A percentile compares a stretch with the other conserved stretches of the same genome.
These are phyloP conservation scores for Ogataea paradorogensis DNA, from an alignment of 805 yeast species.

Conservation along the genomic window DNA sequence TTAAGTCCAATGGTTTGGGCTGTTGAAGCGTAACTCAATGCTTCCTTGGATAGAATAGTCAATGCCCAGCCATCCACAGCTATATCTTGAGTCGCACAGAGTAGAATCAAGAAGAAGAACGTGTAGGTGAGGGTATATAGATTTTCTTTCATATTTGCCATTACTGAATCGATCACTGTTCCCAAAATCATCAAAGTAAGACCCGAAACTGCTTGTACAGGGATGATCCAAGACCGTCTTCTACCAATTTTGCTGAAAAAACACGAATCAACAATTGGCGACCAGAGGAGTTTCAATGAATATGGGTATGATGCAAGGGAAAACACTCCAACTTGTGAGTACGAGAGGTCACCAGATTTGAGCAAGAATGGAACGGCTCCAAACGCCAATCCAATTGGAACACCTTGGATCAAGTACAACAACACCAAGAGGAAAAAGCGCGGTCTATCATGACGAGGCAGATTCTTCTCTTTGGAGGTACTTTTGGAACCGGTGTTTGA, in stretches of 20 bases:
- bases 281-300: constrained; percentile 88
- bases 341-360: constrained; percentile 71
- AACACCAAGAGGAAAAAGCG: constrained; percentile 72
- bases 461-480: constrained; percentile 8
- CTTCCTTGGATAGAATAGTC: constrained; percentile 73
- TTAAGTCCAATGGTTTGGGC: constrained; percentile 96
- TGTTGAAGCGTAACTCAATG: constrained; percentile 89
- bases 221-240: constrained; percentile 90
- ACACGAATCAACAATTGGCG: constrained; percentile 91
- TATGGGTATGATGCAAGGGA: constrained; percentile 94
- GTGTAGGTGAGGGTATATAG: constrained; percentile 58
- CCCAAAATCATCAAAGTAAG: constrained; percentile 67
- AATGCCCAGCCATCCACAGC: constrained; percentile 99
- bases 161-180: constrained; percentile 44
- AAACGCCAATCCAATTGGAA: constrained; percentile 93
- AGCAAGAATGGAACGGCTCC: constrained; percentile 90
- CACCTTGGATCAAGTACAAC: constrained; percentile 87
- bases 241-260: constrained; percentile 70
- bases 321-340: constrained; percentile 87
- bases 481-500: neutral
- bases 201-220: constrained; percentile 83
- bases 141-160: constrained; percentile 44
- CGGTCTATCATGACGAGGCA: constrained; percentile 53
- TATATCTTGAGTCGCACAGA: constrained; percentile 97
- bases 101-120: constrained; percentile 74